Conservation (phyloP, 2,329 filamentous ascomycete species). For the Metarhizium humberi region DNA sequence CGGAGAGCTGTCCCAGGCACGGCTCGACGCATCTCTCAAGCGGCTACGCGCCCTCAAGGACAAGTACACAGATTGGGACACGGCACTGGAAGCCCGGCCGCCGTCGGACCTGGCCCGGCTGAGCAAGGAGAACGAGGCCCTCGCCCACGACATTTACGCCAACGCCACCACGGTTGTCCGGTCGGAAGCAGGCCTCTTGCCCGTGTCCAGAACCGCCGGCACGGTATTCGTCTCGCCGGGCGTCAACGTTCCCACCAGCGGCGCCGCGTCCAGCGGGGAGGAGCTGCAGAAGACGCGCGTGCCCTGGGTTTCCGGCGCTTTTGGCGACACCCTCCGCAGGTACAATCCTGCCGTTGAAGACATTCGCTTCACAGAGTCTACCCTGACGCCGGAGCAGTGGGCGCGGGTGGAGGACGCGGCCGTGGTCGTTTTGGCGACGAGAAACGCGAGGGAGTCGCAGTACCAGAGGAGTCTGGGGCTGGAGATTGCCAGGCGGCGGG, state of each 20-base stretch:
- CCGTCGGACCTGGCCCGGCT: conserved; percentile 7
- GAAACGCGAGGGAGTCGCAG: conserved; percentile 15
- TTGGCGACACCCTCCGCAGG: conserved; percentile 11
- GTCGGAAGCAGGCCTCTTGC: conserved; percentile 8
- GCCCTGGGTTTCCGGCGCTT: conserved; percentile 15
- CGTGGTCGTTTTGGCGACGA: conserved; percentile 15
- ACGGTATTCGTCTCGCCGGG: conserved; percentile 17
- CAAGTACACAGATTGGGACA: conserved; percentile 14
- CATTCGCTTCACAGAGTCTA: conserved; percentile 13
- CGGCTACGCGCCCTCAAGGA: conserved; percentile 13
- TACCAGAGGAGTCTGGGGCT: conserved; percentile 14
- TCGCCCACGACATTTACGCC: conserved; percentile 12
- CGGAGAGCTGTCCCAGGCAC: conserved; percentile 8
- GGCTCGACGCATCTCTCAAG: conserved; percentile 11
- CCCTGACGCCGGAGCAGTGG: conserved; percentile 11
- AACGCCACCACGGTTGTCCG: conserved; percentile 14
- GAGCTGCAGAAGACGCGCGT: conserved; percentile 13
- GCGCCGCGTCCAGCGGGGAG: conserved; percentile 14
- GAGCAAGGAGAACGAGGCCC: conserved; percentile 8
- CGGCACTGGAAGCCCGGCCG: conserved; percentile 7
- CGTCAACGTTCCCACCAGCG: conserved; percentile 13
- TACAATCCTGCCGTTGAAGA: conserved; percentile 8
- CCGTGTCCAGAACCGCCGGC: conserved; percentile 8
- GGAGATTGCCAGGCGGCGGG: conserved; percentile 10
- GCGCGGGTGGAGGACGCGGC: conserved; percentile 11